Evolutionary conservation across 108 stramenopile species (phyloP).

Genomic region (Schizochytrium sp.): DNA sequence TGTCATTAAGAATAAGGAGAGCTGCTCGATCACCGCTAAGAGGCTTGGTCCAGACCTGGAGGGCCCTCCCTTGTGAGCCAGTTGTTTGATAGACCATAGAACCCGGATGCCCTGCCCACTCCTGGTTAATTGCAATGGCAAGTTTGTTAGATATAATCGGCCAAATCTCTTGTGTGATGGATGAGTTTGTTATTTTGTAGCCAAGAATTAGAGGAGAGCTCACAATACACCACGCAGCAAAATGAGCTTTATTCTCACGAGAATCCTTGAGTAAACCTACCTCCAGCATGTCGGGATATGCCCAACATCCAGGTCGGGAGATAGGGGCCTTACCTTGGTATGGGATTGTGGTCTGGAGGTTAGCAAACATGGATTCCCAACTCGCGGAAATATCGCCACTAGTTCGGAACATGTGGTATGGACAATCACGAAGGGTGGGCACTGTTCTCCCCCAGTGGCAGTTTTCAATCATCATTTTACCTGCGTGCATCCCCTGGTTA

Average conservation of each 20-base stretch:
- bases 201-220: slow-evolving; percentile 70
- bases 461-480: slow-evolving; percentile 69
- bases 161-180: slow-evolving; percentile 67
- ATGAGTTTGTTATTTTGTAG: slow-evolving; percentile 70
- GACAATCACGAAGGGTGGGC: slow-evolving; percentile 64
- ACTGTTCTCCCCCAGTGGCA: slow-evolving; percentile 67
- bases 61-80: not conserved
- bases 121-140: slow-evolving; percentile 71
- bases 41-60: slow-evolving; percentile 44
- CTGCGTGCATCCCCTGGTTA: not conserved
- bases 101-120: slow-evolving; percentile 70
- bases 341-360: slow-evolving; percentile 63
- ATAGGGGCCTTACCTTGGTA: slow-evolving; percentile 62
- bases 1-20: slow-evolving; percentile 32
- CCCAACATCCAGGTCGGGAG: slow-evolving; percentile 75
- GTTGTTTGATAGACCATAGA: not conserved
- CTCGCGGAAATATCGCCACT: slow-evolving; percentile 65
- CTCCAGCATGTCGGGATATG: slow-evolving; percentile 76
- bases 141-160: slow-evolving; percentile 69
- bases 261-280: slow-evolving; percentile 64
- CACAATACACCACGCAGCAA: slow-evolving; percentile 72
- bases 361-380: slow-evolving; percentile 67
- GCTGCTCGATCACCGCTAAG: not conserved
- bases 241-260: slow-evolving; percentile 69
- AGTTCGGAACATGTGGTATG: slow-evolving; percentile 71